Base-by-base conservation (phyloP, 768 basidiomycete genomes). In the Nevesoporus exiguus region DNA sequence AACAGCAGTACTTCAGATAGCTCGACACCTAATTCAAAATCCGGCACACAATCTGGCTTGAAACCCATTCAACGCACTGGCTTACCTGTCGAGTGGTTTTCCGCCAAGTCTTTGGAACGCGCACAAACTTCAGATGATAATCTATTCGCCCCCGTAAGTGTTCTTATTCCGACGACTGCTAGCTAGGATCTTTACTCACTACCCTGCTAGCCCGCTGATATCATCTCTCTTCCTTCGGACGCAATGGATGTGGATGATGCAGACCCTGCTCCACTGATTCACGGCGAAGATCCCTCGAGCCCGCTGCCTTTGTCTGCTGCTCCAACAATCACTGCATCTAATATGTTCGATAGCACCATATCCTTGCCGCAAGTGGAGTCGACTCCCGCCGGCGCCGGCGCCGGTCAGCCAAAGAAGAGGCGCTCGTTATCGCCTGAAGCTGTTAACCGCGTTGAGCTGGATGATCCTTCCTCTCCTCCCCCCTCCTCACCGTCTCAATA, bases 241-340 rank as follows among this genome's bases (percentile, higher is more conserved):
- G 85, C 84, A 29, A 93, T 92, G 90, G 90, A 93, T 59, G 79
- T 92, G 33, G 90, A 93, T 64, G 90, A 93, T 58, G 78, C 91
- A 33, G 90, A 93, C 65, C 77, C 79, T 17, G 65, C 63, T 47
- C 80, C 80, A 19, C 78, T 74, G 55, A 66, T 69, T 43, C 70
- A 74, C 39, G 55, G 58, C 52, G 53, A 68, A 55, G 22, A 64
- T 69, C 52, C 68, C 61, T 50, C 73, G 69, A 54, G 69, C 71
- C 49, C 73, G 57, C 55, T 69, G 33, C 76, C 78, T 44, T 64
- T 75, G 24, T 80, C 84, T 10, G 77, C 80, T 22, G 80, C 77
- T 14, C 77, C 83, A 0, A 78, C 80, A 0, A 68, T 77, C 34
- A 79, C 76, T 8, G 73, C 68, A n/a, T 83, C 89, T 62, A 77